Evolutionary conservation across 2,329 filamentous ascomycete species (phyloP).

Genomic region (Metarhizium album): DNA sequence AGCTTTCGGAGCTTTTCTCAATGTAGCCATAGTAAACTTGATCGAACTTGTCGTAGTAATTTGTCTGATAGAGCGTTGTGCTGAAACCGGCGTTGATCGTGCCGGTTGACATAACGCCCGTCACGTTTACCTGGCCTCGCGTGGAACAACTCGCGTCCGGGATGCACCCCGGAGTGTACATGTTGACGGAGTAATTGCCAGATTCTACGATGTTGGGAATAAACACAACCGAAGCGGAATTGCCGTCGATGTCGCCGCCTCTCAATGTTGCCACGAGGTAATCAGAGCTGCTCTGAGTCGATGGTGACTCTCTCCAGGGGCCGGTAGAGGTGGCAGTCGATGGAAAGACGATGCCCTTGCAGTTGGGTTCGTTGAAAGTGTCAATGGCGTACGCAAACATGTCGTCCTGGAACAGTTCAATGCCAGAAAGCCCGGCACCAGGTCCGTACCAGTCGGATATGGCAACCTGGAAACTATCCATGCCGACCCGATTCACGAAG

Average conservation of each 20-base stretch:
- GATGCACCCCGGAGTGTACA: conserved; percentile 87
- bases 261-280: conserved; percentile 64
- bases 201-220: conserved; percentile 75
- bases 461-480: conserved; percentile 78
- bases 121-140: conserved; percentile 75
- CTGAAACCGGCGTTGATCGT: conserved; percentile 37
- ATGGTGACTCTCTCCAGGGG: conserved; percentile 60
- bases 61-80: conserved; percentile 72
- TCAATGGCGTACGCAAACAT: conserved; percentile 78
- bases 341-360: conserved; percentile 48
- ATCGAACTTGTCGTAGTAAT: conserved; percentile 95
- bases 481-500: conserved; percentile 80
- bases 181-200: conserved; percentile 80
- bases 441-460: conserved; percentile 78
- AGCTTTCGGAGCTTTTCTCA: conserved; percentile 60
- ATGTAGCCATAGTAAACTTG: conserved; percentile 79
- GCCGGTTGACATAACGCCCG: conserved; percentile 53
- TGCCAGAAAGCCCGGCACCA: conserved; percentile 75
- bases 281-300: conserved; percentile 57
- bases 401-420: conserved; percentile 79
- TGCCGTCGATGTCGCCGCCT: conserved; percentile 39
- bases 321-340: conserved; percentile 62
- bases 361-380: conserved; percentile 80
- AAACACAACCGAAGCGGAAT: conserved; percentile 63
- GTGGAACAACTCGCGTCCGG: conserved; percentile 66